Conservation (phyloP, 331 rosid genomes). For the Rosa hybrid region DNA sequence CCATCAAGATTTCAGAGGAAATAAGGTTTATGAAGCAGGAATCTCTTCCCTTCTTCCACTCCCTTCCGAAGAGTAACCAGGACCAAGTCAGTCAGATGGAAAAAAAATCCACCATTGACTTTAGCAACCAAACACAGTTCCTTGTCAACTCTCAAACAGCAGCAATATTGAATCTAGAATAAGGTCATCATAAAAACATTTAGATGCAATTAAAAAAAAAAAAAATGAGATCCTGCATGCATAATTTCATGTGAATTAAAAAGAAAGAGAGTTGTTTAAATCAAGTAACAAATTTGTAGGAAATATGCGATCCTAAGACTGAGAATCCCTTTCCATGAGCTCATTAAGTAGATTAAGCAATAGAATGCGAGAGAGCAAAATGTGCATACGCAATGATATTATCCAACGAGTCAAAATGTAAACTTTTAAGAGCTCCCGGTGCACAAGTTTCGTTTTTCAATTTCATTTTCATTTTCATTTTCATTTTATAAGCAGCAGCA, state of each 20-base stretch:
- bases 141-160: slow-evolving; percentile 17
- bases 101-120: slow-evolving; percentile 25
- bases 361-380: neutral
- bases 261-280: slow-evolving; percentile 5
- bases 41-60: too few species aligned
- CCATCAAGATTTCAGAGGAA: slow-evolving; percentile 49
- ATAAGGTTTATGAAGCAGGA: slow-evolving; percentile 32
- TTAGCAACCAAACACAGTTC: slow-evolving; percentile 24
- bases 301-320: slow-evolving; percentile 8
- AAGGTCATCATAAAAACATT: neutral
- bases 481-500: slow-evolving; percentile 8
- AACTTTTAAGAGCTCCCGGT: slow-evolving; percentile 21
- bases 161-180: slow-evolving; percentile 15
- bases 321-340: neutral
- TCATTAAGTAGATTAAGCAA: slow-evolving; percentile 9
- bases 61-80: too few species aligned
- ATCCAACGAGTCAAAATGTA: slow-evolving; percentile 5
- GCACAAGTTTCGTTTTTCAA: neutral
- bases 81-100: slow-evolving; percentile 4
- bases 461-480: neutral
- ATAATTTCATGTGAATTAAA: neutral
- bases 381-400: neutral
- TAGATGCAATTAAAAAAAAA: neutral
- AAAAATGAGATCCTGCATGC: neutral
- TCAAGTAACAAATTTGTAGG: slow-evolving; percentile 18